These are phyloP conservation scores for Zoysia matrella DNA, from an alignment of 202 grass and related monocot species.

Conservation along the genomic window DNA sequence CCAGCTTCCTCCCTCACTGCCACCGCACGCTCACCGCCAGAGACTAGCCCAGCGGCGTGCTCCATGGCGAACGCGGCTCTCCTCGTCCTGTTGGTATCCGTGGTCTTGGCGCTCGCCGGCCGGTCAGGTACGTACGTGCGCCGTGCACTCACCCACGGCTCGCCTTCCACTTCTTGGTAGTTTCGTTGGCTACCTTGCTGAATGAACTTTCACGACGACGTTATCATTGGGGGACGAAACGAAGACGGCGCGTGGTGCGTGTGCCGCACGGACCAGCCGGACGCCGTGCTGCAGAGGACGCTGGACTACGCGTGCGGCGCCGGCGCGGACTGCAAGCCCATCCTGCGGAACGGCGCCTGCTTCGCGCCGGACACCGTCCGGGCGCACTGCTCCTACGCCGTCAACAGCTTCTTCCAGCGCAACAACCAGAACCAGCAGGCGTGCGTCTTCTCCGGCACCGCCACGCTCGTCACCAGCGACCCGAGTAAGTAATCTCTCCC, in stretches of 20 bases:
- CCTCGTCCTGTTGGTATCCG: constrained; percentile 25
- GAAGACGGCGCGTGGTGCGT: constrained; percentile 80
- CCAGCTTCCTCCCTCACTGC: neutral
- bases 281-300: constrained; percentile 64
- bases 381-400: constrained; percentile 88
- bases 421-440: constrained; percentile 60
- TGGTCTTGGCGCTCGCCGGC: constrained; percentile 33
- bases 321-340: constrained; percentile 73
- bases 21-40: neutral
- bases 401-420: constrained; percentile 89
- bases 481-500: constrained; percentile 51
- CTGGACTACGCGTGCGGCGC: constrained; percentile 81
- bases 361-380: constrained; percentile 71
- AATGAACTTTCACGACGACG: no score
- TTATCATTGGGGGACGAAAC: no score
- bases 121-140: constrained; percentile 21
- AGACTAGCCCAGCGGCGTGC: neutral
- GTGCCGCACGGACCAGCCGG: constrained; percentile 61
- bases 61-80: constrained; percentile 37
- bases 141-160: neutral
- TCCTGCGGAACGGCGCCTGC: constrained; percentile 62
- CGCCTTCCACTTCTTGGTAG: neutral
- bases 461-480: constrained; percentile 44
- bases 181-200: constrained; percentile 14
- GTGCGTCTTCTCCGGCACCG: constrained; percentile 68